Evolutionary conservation across 2,329 filamentous ascomycete species (phyloP).

Genomic region (Pyricularia pennisetigena): DNA sequence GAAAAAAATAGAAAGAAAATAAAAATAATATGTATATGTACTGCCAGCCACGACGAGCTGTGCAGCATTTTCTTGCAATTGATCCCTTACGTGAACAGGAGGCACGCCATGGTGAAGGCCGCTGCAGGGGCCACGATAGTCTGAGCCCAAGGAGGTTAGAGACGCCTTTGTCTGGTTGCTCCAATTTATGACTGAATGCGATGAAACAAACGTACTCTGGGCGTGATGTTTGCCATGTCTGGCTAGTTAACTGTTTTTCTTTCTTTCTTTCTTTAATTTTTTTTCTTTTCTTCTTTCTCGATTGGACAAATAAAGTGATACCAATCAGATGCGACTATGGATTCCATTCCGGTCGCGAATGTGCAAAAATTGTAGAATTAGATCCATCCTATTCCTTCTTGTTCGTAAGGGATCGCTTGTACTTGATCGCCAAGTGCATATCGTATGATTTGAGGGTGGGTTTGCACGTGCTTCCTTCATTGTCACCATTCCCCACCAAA

Average conservation of each 20-base stretch:
- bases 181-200: not conserved
- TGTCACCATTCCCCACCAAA: not conserved
- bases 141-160: not conserved
- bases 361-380: not conserved
- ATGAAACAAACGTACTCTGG: not conserved
- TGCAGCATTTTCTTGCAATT: not conserved
- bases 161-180: not conserved
- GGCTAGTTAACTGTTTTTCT: no score
- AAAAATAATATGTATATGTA: not conserved
- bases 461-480: not conserved
- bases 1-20: not conserved
- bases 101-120: conserved; percentile 3
- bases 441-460: not conserved
- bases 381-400: no score
- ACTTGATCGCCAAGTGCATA: not conserved
- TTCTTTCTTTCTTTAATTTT: no score
- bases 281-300: no score
- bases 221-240: not conserved
- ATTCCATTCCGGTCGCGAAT: not conserved
- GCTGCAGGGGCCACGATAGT: not conserved
- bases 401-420: not conserved
- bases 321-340: not conserved
- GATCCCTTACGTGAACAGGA: not conserved
- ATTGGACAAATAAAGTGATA: not conserved
- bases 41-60: not conserved